These are phyloP conservation scores for Capsicum chinense DNA, from an alignment of 257 asterid species.

Conservation along the genomic window DNA sequence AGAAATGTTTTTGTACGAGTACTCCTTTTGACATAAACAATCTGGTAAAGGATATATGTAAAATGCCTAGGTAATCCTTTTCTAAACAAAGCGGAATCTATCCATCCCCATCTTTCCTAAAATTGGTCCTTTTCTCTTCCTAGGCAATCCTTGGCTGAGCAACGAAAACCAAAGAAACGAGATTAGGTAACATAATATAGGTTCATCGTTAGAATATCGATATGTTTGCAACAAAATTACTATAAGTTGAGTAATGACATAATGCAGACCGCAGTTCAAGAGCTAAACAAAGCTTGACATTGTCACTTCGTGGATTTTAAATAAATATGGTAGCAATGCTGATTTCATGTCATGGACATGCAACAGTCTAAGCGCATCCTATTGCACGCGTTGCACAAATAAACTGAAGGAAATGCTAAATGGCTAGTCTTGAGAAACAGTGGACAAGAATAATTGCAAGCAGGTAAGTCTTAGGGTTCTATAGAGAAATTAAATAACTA, in stretches of 20 bases:
- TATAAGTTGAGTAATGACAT: neutral
- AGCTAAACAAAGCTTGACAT: neutral
- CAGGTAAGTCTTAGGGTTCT: neutral
- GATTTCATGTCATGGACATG: neutral
- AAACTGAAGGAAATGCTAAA: neutral
- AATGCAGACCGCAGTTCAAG: neutral
- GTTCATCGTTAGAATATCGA: neutral
- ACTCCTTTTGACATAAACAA: slow-evolving; percentile 70
- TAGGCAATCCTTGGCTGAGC: slow-evolving; percentile 88
- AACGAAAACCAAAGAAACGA: neutral
- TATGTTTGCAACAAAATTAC: neutral
- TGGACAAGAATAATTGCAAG: neutral
- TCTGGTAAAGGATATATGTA: slow-evolving; percentile 90
- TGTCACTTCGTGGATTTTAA: neutral
- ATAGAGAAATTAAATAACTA: neutral
- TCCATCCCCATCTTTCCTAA: slow-evolving; percentile 79
- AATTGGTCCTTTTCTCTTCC: slow-evolving; percentile 90
- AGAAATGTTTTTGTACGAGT: slow-evolving; percentile 36
- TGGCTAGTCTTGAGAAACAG: neutral
- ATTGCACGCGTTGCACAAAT: neutral
- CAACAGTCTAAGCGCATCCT: neutral
- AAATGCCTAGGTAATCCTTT: slow-evolving; percentile 62
- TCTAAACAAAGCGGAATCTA: slow-evolving; percentile 64
- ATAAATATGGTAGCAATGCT: neutral
- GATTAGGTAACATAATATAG: neutral